Evolutionary conservation across 148 eudicot genomes (phyloP), one percentile per base, ranked within the genome.

Genomic region (Nyssa sinensis): DNA sequence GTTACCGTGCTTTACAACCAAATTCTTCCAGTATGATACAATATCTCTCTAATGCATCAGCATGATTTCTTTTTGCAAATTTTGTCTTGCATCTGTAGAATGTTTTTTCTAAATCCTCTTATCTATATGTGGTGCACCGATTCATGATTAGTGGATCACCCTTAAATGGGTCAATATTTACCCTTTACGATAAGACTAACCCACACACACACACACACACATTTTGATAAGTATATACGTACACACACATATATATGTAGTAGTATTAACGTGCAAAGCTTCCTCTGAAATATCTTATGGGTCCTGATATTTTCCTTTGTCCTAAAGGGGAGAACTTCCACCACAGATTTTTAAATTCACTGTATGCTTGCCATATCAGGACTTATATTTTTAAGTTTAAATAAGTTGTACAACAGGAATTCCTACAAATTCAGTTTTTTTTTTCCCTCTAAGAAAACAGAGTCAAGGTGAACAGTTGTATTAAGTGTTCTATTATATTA

Each of bases 1-100:
- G 98, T 79, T 79, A 77, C 72, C 98, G 98, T 74, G 93, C 85
- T 62, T 35, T 90, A 65, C 89, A 69, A 83, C 94, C 87, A 84
- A 84, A 87, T 60, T 77, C 91, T 39, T 81, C 86, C 74, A 94
- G 98, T 94, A 91, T 67, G 91, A 73, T 70, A 68, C 66, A 14
- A 72, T 65, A 64, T 75, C 27, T 64, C 31, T 81, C 34, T 23
- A 25, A 41, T 34, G 35, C 17, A 49, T 28, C 21, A 64, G 25
- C 64, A 33, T 53, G 29, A 55, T 21, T 23, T 60, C 47, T 29
- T 21, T 35, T 61, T 55, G 21, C 34, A 5, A 64, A 16, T 31
- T 31, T 64, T 64, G 21, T 31, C 19, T 17, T 64, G 23, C 24
- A 32, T 25, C 67, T 8, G 24, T 64, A 31, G 3, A 55, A n/a